Evolutionary conservation across 2,329 filamentous ascomycete species (phyloP), one percentile per base, ranked within the genome.

Genomic region (Hypomyces perniciosus): DNA sequence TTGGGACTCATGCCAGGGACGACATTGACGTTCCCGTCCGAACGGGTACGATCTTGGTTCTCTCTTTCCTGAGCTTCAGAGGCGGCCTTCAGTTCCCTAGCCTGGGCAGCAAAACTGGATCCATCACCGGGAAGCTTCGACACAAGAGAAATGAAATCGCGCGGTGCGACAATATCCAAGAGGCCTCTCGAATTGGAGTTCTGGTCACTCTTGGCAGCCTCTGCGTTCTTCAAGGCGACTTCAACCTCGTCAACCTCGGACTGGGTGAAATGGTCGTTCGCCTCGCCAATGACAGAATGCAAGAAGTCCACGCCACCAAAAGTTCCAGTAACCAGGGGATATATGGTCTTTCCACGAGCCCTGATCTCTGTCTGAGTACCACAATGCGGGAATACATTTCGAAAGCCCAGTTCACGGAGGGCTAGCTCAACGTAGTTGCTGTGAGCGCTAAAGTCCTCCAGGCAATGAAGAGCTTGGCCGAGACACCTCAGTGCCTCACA

Each of bases 291-390:
- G 30, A 89, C 87, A 1, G 86, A 90, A 66, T 93, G 88, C 57
- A 92, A 72, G 65, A 93, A 93, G 65, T 92, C 88, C 3, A 92
- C 88, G 57, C 83, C 88, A 38, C 88, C 88, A 68, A 93, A 93
- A 8, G 68, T 71, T 40, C 83, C 82, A 1, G 88, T 92, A 26
- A 90, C 83, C 2, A 92, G 72, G 5, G 88, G 88, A 58, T 78
- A 92, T 7, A 90, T 77, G n/a, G 73, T 76, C 55, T 81, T 81
- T 42, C 86, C 86, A 39, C 71, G 76, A 29, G 71, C 63, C 56
- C 81, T 80, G 55, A 90, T 83, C 63, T 88, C 76, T 0, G 86
- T 81, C 7, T 72, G 70, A 3, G 70, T 66, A n/a, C 88, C 88
- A 47, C 83, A 86, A 62, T 91, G 88, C 6, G 88, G 72, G 59